Percentiles rank a stretch among this genome's conserved stretches.
These are phyloP conservation scores for Trichoderma sp. DNA, from an alignment of 2,329 filamentous ascomycete genomes.

Conservation along the genomic window DNA sequence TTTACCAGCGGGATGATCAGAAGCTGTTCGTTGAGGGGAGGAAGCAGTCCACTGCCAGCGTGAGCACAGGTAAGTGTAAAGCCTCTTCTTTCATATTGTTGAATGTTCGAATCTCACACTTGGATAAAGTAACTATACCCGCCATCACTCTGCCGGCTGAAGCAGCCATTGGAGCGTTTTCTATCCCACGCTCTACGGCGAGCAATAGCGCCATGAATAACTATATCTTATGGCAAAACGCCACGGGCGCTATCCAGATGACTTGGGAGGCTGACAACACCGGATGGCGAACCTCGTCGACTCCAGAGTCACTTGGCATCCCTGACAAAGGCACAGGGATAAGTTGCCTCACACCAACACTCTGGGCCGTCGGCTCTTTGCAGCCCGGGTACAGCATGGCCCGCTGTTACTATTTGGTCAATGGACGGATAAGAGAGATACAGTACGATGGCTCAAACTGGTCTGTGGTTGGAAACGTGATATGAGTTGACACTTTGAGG, in stretches of 20 bases:
- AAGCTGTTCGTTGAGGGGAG: not conserved
- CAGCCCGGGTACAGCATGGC: not conserved
- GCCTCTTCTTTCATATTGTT: not conserved
- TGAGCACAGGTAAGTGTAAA: not conserved
- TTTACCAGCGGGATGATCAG: not conserved
- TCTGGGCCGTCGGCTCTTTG: not conserved
- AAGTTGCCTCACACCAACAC: not conserved
- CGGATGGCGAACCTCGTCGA: slow-evolving; percentile 3
- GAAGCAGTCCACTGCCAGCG: not conserved
- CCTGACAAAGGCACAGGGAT: not conserved
- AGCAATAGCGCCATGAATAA: not conserved
- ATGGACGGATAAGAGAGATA: not conserved
- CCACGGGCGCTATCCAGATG: not conserved
- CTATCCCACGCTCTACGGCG: not conserved
- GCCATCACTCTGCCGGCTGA: not conserved
- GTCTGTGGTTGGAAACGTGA: slow-evolving; percentile 5
- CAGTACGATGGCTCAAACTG: slow-evolving; percentile 2
- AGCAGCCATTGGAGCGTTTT: not conserved
- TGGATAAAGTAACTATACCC: not conserved
- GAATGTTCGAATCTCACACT: not conserved
- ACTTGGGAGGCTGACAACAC: slow-evolving; percentile 7
- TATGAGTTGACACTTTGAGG: not conserved
- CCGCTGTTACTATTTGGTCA: not conserved
- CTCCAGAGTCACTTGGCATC: not conserved
- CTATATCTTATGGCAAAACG: not conserved